Evolutionary conservation across 2,329 filamentous ascomycete species (phyloP).

Genomic region (Phialocephala subalpina): DNA sequence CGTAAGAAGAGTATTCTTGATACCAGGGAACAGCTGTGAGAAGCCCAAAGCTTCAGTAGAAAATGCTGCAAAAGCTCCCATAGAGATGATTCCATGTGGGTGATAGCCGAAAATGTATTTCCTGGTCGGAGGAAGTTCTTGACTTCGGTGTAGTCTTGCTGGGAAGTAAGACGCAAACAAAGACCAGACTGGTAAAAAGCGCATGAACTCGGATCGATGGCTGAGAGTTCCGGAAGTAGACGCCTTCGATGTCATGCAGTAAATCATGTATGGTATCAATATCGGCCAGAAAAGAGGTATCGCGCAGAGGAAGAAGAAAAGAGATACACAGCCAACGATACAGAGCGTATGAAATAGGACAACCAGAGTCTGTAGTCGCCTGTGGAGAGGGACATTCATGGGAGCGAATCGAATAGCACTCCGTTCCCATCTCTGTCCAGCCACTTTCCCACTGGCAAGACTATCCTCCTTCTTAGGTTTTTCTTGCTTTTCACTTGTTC

Average conservation of each 20-base stretch:
- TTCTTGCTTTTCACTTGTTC: constrained; percentile 22
- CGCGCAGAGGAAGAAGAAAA: constrained; percentile 91
- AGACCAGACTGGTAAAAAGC: constrained; percentile 80
- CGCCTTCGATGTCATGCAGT: constrained; percentile 82
- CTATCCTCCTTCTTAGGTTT: constrained; percentile 34
- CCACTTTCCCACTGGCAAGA: constrained; percentile 41
- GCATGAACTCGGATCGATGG: constrained; percentile 77
- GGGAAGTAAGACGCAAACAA: constrained; percentile 95
- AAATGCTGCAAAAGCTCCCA: constrained; percentile 94
- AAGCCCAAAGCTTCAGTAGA: constrained; percentile 91
- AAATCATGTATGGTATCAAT: constrained; percentile 78
- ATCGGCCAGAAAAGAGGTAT: constrained; percentile 93
- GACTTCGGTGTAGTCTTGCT: constrained; percentile 84
- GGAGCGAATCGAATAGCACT: constrained; percentile 83
- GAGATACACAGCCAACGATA: constrained; percentile 73
- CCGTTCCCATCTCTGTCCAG: constrained; percentile 44
- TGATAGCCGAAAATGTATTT: constrained; percentile 99
- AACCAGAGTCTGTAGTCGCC: constrained; percentile 80
- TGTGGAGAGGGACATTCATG: constrained; percentile 73
- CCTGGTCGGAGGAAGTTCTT: constrained; percentile 77
- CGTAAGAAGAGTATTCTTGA: constrained; percentile 92
- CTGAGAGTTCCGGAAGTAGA: constrained; percentile 78
- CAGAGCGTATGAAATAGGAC: constrained; percentile 78
- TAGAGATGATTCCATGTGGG: constrained; percentile 95
- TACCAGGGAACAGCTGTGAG: constrained; percentile 86